phyloP scores from a whole-genome alignment of 495 filamentous ascomycete species.

The Articulospora tetracladia region DNA sequence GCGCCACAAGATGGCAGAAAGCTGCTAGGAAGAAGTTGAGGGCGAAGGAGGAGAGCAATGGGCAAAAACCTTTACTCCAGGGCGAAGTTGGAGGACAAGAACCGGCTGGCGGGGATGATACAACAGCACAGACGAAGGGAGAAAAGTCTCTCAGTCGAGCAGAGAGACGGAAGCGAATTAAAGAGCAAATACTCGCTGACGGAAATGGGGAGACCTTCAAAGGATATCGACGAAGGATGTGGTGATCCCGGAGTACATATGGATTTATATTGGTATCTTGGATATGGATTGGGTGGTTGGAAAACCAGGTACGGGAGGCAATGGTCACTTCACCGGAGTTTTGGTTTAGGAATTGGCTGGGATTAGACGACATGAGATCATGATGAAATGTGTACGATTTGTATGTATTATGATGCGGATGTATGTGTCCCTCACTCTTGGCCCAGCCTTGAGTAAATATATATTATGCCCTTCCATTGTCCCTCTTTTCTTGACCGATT shows the following conservation, averaged over 20 bases:
- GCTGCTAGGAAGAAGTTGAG: conserved; percentile 24
- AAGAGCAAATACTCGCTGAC: conserved; percentile 43
- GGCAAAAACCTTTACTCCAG: conserved; percentile 1
- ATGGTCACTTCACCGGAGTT: background rate
- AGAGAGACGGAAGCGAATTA: conserved; percentile 44
- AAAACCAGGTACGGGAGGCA: too few relatives aligned
- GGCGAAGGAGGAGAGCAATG: conserved; percentile 12
- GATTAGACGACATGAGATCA: conserved; percentile 1
- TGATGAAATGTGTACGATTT: background rate
- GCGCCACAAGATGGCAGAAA: conserved; percentile 14
- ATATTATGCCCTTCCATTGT: background rate
- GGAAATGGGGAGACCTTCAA: conserved; percentile 35
- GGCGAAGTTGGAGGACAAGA: background rate
- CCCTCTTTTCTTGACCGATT: too few relatives aligned
- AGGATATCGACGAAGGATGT: conserved; percentile 43
- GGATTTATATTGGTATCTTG: background rate
- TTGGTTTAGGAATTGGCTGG: background rate
- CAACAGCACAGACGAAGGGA: background rate
- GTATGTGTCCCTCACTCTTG: background rate
- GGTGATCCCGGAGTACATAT: conserved; percentile 24
- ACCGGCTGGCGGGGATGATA: background rate
- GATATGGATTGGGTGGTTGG: background rate
- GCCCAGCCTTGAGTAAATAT: conserved; percentile 14
- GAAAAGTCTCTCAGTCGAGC: conserved; percentile 38
- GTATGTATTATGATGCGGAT: conserved; percentile 13